These are phyloP conservation scores for Graphilbum sp. DNA, from an alignment of 2,329 filamentous ascomycete genomes.

Conservation along the genomic window DNA sequence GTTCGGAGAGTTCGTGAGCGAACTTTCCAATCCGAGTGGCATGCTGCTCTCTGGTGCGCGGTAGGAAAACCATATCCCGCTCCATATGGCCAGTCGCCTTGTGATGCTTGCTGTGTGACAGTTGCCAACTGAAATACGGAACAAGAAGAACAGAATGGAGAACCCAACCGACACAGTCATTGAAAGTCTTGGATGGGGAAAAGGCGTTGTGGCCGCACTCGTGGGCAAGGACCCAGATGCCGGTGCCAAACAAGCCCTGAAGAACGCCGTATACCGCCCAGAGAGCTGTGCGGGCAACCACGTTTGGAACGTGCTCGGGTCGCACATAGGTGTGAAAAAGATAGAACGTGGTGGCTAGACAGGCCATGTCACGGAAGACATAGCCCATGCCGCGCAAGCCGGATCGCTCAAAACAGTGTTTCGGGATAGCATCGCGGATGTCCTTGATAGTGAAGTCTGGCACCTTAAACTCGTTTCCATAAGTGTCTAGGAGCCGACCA, in stretches of 20 bases:
- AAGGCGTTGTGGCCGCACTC: constrained; percentile 97
- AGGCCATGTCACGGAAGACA: constrained; percentile 64
- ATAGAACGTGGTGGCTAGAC: constrained; percentile 63
- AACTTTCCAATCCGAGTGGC: constrained; percentile 58
- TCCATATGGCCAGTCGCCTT: constrained; percentile 96
- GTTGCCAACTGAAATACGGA: constrained; percentile 98
- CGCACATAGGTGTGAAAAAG: constrained; percentile 83
- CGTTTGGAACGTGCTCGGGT: constrained; percentile 62
- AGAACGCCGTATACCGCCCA: constrained; percentile 56
- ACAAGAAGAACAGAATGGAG: constrained; percentile 73
- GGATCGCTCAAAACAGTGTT: constrained; percentile 90
- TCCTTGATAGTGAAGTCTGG: constrained; percentile 97
- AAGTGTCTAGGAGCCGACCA: constrained; percentile 69
- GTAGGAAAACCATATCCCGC: constrained; percentile 98
- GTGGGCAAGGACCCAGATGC: constrained; percentile 91
- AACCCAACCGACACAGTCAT: constrained; percentile 84
- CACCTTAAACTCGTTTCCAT: constrained; percentile 85
- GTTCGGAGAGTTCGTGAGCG: constrained; percentile 68
- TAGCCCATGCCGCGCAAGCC: constrained; percentile 60
- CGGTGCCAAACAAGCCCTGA: constrained; percentile 86
- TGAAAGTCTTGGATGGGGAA: constrained; percentile 77
- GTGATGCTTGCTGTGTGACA: constrained; percentile 98
- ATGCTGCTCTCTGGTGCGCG: constrained; percentile 71
- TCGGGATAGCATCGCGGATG: constrained; percentile 89
- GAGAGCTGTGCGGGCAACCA: constrained; percentile 44